These are phyloP conservation scores for Ammopiptanthus mongolicus DNA, from an alignment of 306 rosid species.

Conservation along the genomic window DNA sequence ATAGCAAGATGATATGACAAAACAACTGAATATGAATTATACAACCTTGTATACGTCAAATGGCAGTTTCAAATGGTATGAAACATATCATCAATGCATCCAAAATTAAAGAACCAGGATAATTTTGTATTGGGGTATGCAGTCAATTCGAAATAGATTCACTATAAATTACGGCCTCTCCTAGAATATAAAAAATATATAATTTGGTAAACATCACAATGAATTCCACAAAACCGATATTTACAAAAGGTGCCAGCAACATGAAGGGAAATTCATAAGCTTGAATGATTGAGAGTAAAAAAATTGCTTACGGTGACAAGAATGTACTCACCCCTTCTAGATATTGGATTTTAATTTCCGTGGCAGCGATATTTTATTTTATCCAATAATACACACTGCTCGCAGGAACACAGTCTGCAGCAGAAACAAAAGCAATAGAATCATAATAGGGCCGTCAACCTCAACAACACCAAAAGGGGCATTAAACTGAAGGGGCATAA, in stretches of 20 bases:
- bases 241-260: not conserved
- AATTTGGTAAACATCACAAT: not conserved
- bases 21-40: not conserved
- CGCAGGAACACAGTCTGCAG: constrained; percentile 24
- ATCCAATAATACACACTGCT: constrained; percentile 19
- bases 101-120: not conserved
- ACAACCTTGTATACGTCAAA: not conserved
- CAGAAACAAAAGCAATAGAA: constrained; percentile 23
- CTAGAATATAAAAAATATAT: not conserved
- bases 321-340: constrained; percentile 17
- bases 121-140: not conserved
- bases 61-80: not conserved
- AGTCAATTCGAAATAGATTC: not conserved
- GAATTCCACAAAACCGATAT: not conserved
- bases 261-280: constrained; percentile 1
- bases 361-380: not conserved
- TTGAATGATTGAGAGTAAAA: not conserved
- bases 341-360: constrained; percentile 7
- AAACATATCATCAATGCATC: not conserved
- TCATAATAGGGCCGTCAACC: constrained; percentile 14
- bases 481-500: not conserved
- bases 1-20: not conserved
- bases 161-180: not conserved
- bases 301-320: not conserved
- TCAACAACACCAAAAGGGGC: constrained; percentile 11